Conservation (phyloP, 2,329 filamentous ascomycete genomes). For the Hypoxylon rubiginosum region DNA sequence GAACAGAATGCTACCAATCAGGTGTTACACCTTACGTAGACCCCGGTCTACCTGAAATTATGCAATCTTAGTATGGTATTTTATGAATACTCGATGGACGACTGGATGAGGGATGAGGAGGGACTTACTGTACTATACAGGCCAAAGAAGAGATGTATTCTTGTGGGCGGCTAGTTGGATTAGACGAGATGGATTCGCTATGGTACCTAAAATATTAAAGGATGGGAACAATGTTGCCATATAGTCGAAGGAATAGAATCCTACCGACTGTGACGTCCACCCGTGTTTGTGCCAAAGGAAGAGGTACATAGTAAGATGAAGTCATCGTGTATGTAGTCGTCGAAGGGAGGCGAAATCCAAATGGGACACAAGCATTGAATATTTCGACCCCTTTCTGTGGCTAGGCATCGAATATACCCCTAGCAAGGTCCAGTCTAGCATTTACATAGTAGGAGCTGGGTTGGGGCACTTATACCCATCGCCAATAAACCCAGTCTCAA, state of each 20-base stretch:
- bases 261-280: neutral
- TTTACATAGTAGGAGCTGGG: neutral
- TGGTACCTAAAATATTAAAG: neutral
- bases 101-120: constrained; percentile 7
- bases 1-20: constrained; percentile 37
- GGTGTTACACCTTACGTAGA: constrained; percentile 5
- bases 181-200: neutral
- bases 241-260: neutral
- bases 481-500: constrained; percentile 8
- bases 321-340: constrained; percentile 20
- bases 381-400: constrained; percentile 31
- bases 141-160: neutral
- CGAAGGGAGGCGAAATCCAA: neutral
- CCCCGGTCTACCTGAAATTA: constrained; percentile 39
- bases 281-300: constrained; percentile 6
- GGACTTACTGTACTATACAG: neutral
- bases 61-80: constrained; percentile 38
- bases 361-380: constrained; percentile 17
- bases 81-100: constrained; percentile 30
- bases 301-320: constrained; percentile 13
- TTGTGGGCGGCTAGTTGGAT: neutral
- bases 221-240: neutral
- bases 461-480: constrained; percentile 18
- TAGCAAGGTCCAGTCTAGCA: too few relatives aligned
- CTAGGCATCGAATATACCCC: too few relatives aligned